Evolutionary conservation across 805 yeast genomes (phyloP).

Genomic region (Kurtzmaniella cleridarum): DNA sequence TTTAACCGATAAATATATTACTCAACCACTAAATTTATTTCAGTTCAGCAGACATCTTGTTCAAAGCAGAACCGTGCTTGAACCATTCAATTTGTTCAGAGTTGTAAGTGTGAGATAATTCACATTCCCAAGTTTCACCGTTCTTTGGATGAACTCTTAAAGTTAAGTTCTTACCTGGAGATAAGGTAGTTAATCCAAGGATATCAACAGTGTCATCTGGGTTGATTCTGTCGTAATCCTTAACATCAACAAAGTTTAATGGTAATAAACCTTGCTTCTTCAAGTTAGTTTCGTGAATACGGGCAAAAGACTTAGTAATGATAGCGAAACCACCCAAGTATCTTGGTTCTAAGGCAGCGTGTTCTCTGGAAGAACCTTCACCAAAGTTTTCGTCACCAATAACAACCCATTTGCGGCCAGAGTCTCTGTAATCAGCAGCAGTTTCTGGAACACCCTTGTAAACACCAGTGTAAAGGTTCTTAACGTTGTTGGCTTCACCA

Average conservation of each 20-base stretch:
- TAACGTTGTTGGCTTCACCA: conserved; percentile 86
- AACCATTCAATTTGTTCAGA: conserved; percentile 97
- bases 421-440: conserved; percentile 90
- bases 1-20: no score
- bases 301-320: conserved; percentile 95
- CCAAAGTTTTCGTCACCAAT: conserved; percentile 98
- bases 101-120: conserved; percentile 95
- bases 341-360: conserved; percentile 99
- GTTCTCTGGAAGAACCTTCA: conserved; percentile 99
- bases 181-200: conserved; percentile 72
- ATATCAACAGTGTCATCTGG: conserved; percentile 88
- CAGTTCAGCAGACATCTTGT: conserved; percentile 70
- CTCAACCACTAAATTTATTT: no score
- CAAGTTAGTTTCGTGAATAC: conserved; percentile 99
- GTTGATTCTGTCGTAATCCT: conserved; percentile 90
- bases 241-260: conserved; percentile 84
- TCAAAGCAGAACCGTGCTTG: conserved; percentile 98
- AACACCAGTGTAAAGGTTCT: conserved; percentile 87
- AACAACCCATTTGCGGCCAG: conserved; percentile 93
- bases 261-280: conserved; percentile 99
- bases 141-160: conserved; percentile 69
- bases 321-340: conserved; percentile 97
- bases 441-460: conserved; percentile 96
- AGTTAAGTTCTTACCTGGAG: conserved; percentile 89
- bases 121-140: conserved; percentile 83